phyloP scores from a whole-genome alignment of 345 rosid species.

The Eutrema japonicum region DNA sequence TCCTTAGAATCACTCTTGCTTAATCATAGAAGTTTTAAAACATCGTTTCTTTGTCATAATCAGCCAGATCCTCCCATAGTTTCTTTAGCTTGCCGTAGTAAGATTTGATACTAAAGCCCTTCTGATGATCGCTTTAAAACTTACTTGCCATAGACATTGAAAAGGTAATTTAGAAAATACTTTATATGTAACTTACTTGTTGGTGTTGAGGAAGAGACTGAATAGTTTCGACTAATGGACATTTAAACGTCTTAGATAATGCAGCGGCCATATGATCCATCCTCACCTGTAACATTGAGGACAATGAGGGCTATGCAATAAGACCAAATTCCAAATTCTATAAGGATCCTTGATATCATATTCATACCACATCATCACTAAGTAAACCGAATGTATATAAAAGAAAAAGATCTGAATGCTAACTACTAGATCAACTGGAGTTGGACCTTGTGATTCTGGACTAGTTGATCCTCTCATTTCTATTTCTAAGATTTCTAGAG shows the following conservation, averaged over 20 bases:
- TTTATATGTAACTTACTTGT: constrained; percentile 55
- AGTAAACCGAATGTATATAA: neutral
- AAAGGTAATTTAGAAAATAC: no score
- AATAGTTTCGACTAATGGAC: constrained; percentile 76
- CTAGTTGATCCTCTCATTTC: constrained; percentile 53
- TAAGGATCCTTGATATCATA: neutral
- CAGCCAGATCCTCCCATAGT: no score
- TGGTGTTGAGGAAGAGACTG: constrained; percentile 95
- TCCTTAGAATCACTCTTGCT: neutral
- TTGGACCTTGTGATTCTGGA: constrained; percentile 29
- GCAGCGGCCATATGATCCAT: constrained; percentile 84
- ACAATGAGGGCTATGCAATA: neutral
- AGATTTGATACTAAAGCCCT: no score
- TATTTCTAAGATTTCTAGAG: constrained; percentile 69
- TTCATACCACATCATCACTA: neutral
- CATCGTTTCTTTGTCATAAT: no score
- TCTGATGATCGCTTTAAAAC: no score
- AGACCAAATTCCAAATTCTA: neutral
- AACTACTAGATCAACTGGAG: constrained; percentile 47
- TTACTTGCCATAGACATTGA: no score
- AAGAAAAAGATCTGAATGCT: constrained; percentile 23
- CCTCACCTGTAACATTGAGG: constrained; percentile 57
- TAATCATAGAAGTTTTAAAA: neutral
- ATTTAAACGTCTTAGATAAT: constrained; percentile 76
- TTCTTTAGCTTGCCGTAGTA: no score